These are phyloP conservation scores for Cercophora newfieldiana DNA, from an alignment of 495 filamentous ascomycete genomes.

Conservation along the genomic window DNA sequence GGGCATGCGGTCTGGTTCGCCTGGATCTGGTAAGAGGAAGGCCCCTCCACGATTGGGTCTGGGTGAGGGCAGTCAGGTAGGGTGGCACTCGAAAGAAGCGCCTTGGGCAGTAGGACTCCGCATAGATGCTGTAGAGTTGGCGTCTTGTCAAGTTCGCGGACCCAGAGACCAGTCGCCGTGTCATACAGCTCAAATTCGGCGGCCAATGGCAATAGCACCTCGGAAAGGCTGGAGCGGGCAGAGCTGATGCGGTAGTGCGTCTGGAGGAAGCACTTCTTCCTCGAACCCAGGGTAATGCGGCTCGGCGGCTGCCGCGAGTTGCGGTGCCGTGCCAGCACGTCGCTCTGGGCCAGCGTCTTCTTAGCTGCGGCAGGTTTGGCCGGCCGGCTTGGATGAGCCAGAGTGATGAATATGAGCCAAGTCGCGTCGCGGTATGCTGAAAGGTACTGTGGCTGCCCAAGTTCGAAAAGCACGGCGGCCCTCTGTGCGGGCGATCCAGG, in stretches of 20 bases:
- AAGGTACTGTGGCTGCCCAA: background rate
- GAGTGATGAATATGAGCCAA: background rate
- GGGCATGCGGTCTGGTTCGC: background rate
- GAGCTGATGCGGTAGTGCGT: no score
- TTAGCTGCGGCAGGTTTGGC: background rate
- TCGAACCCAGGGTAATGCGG: background rate
- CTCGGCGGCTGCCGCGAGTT: no score
- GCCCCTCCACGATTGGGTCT: constrained; percentile 37
- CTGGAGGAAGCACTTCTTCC: constrained; percentile 1
- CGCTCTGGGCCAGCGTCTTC: background rate
- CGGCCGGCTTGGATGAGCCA: background rate
- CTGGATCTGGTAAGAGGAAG: constrained; percentile 36
- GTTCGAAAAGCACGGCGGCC: background rate
- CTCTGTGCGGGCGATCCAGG: background rate
- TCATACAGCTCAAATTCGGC: background rate
- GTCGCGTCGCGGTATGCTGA: background rate
- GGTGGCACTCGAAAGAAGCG: background rate
- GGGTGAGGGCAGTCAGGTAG: background rate
- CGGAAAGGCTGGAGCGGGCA: background rate
- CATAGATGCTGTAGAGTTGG: background rate
- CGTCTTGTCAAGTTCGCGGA: background rate
- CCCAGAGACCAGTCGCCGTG: background rate
- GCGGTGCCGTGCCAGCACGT: background rate
- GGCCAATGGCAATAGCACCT: background rate
- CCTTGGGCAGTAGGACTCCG: background rate